Base-by-base conservation (phyloP, 306 rosid species). In the Phaseolus lunatus region DNA sequence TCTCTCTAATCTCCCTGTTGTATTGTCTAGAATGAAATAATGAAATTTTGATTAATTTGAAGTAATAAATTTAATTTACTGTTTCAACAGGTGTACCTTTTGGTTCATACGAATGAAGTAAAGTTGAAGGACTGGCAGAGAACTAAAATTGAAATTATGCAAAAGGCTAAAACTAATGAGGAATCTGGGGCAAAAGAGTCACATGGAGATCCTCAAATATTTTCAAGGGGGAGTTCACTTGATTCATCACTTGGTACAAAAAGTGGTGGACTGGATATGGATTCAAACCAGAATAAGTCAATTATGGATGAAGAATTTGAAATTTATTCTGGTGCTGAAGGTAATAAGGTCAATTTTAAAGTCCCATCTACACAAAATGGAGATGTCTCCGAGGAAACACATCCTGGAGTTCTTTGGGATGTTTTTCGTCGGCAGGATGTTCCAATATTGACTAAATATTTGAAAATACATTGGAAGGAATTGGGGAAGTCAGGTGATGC, bases 321-420 rank as follows among this genome's bases (percentile, higher is more conserved):
- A 78, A 61, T 52, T 77, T 47, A 77, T 83, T 70, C 87, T 47
- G 71, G 39, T 49, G 63, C 76, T 67, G 85, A 82, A 64, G 84
- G 65, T 79, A 78, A 82, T 80, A 61, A 67, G 52, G 65, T 70
- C 68, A 59, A 76, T 72, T 23, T 64, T 80, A 89, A 85, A 68
- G 75, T 68, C 67, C 83, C 85, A 57, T 79, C 72, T 14, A 61
- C 37, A 76, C 87, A 89, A 53, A 78, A 85, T 77, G 90, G 77
- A 80, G 87, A 86, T 59, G 45, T 31, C 78, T 78, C 84, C 65
- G 78, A 75, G 82, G 89, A 81, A 73, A 72, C 75, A 61, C 76
- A 33, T 75, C 88, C 87, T 27, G 90, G 92, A 85, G 94, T 88
- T 82, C 80, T 89, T 77, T 95, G 99, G 99, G 97, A 92, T 80